These are phyloP conservation scores for Syzygium oleosum DNA, from an alignment of 345 rosid genomes.

Conservation along the genomic window DNA sequence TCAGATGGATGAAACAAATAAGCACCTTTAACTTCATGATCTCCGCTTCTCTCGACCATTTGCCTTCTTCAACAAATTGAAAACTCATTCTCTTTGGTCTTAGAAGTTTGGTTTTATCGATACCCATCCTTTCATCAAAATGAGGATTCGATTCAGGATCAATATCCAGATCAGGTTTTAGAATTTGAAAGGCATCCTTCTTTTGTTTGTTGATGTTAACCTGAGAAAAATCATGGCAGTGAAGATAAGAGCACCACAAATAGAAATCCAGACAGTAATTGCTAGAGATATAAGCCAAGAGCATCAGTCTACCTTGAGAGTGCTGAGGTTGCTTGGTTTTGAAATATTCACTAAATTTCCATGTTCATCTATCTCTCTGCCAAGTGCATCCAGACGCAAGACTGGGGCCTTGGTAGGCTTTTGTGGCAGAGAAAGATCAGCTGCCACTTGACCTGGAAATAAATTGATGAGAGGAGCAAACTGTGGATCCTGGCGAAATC, in stretches of 20 bases:
- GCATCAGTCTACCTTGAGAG: constrained; percentile 60
- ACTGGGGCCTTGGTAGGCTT: constrained; percentile 86
- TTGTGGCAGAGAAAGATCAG: constrained; percentile 50
- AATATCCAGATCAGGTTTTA: constrained; percentile 82
- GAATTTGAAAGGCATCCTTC: constrained; percentile 93
- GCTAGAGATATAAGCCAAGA: background rate
- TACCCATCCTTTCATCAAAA: constrained; percentile 80
- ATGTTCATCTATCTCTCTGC: constrained; percentile 95
- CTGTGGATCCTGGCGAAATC: constrained; percentile 71
- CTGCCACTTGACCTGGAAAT: constrained; percentile 59
- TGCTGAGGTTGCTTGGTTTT: constrained; percentile 93
- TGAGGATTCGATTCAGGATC: constrained; percentile 78
- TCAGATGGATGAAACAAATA: background rate
- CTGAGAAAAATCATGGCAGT: constrained; percentile 24
- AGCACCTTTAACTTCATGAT: constrained; percentile 65
- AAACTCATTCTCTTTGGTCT: constrained; percentile 86
- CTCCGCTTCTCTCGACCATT: constrained; percentile 95
- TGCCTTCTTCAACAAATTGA: constrained; percentile 98
- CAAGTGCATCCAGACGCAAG: constrained; percentile 84
- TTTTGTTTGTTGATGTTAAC: constrained; percentile 97
- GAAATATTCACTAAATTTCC: constrained; percentile 75
- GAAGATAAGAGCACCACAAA: background rate
- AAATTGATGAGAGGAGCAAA: constrained; percentile 62
- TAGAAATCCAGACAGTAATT: background rate
- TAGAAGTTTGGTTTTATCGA: constrained; percentile 68